These are phyloP conservation scores for Epichloe uncinata DNA, from an alignment of 2,329 filamentous ascomycete genomes.

Conservation along the genomic window DNA sequence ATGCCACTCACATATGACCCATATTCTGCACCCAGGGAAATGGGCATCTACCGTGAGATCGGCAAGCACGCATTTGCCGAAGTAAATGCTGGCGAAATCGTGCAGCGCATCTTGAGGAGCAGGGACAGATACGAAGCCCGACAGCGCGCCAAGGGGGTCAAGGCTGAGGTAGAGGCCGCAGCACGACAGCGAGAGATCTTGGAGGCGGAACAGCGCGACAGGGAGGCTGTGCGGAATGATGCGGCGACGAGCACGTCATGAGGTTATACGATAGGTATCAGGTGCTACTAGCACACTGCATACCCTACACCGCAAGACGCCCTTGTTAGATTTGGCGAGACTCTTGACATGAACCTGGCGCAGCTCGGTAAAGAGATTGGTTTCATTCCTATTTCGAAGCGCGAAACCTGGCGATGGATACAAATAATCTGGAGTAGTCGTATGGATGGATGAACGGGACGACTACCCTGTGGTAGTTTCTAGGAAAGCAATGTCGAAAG, in stretches of 20 bases:
- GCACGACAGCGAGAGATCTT: slow-evolving; percentile 47
- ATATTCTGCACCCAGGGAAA: slow-evolving; percentile 64
- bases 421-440: too few species aligned
- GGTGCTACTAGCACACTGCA: not conserved
- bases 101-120: slow-evolving; percentile 78
- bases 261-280: not conserved
- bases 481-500: too few species aligned
- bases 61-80: slow-evolving; percentile 65
- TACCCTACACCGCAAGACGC: not conserved
- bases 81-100: slow-evolving; percentile 87
- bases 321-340: too few species aligned
- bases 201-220: slow-evolving; percentile 42
- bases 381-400: too few species aligned
- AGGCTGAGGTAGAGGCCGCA: slow-evolving; percentile 61
- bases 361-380: too few species aligned
- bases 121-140: slow-evolving; percentile 81
- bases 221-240: slow-evolving; percentile 26
- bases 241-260: not conserved
- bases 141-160: slow-evolving; percentile 80
- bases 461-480: too few species aligned
- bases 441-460: too few species aligned
- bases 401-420: too few species aligned
- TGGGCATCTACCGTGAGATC: slow-evolving; percentile 77
- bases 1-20: slow-evolving; percentile 71
- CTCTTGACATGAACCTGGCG: too few species aligned